These are phyloP conservation scores for Colletotrichum eremochloae DNA, from an alignment of 2,329 filamentous ascomycete species.

Conservation along the genomic window DNA sequence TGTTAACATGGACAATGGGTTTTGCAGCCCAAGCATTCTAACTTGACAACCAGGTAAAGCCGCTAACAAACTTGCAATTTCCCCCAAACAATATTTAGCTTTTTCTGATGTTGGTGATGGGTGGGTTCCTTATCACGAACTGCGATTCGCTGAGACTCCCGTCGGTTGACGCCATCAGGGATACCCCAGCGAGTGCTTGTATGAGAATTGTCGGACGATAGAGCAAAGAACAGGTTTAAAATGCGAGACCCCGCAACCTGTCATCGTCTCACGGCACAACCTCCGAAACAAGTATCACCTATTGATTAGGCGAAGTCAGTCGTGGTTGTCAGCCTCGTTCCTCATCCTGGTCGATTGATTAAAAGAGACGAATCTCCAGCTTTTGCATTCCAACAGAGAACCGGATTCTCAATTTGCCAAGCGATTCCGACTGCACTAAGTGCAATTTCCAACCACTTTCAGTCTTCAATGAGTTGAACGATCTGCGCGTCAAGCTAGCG, in stretches of 20 bases:
- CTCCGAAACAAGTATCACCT: slow-evolving; percentile 37
- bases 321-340: neutral
- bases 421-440: too few species aligned
- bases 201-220: slow-evolving; percentile 27
- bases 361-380: too few species aligned
- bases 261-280: slow-evolving; percentile 38
- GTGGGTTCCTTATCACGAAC: too few species aligned
- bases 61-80: neutral
- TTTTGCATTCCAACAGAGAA: neutral
- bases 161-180: neutral
- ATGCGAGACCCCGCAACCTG: slow-evolving; percentile 26
- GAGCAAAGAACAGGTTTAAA: slow-evolving; percentile 15
- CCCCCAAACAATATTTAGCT: neutral
- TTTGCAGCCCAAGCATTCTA: neutral
- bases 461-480: neutral
- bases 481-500: too few species aligned
- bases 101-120: too few species aligned
- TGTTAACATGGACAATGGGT: neutral
- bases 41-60: neutral
- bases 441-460: neutral
- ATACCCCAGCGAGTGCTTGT: slow-evolving; percentile 11
- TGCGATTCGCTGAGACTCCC: too few species aligned
- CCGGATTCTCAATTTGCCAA: rapidly evolving
- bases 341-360: neutral
- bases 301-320: neutral